These are phyloP conservation scores for Cytospora schulzeri DNA, from an alignment of 2,329 filamentous ascomycete species.

Conservation along the genomic window DNA sequence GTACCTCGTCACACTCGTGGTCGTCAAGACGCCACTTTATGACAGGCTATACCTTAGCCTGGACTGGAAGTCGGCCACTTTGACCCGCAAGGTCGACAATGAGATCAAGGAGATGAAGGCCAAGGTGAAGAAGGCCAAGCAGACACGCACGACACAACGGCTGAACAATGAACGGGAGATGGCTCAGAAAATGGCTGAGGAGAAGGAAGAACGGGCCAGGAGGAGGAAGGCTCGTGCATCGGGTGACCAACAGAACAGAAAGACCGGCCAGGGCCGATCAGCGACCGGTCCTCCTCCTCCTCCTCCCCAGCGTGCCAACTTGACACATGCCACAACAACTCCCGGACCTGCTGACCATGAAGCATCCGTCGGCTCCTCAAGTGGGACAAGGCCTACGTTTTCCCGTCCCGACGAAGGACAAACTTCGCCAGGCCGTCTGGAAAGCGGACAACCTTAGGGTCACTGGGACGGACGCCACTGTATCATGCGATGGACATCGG, in stretches of 20 bases:
- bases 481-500: background rate
- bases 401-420: too few relatives aligned
- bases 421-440: background rate
- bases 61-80: background rate
- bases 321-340: too few relatives aligned
- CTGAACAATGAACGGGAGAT: background rate
- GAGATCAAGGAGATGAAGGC: slow-evolving; percentile 1
- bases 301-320: too few relatives aligned
- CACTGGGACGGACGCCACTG: background rate
- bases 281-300: too few relatives aligned
- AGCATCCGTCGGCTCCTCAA: too few relatives aligned
- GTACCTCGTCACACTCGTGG: background rate
- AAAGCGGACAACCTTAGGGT: background rate
- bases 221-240: too few relatives aligned
- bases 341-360: too few relatives aligned
- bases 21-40: background rate
- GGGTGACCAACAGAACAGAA: too few relatives aligned
- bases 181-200: too few relatives aligned
- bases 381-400: too few relatives aligned
- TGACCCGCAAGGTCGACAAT: background rate
- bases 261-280: too few relatives aligned
- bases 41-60: background rate
- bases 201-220: too few relatives aligned
- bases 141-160: background rate
- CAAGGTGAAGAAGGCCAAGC: background rate